Base-by-base conservation (phyloP, 768 basidiomycete species). In the Collybiopsis luxurians region DNA sequence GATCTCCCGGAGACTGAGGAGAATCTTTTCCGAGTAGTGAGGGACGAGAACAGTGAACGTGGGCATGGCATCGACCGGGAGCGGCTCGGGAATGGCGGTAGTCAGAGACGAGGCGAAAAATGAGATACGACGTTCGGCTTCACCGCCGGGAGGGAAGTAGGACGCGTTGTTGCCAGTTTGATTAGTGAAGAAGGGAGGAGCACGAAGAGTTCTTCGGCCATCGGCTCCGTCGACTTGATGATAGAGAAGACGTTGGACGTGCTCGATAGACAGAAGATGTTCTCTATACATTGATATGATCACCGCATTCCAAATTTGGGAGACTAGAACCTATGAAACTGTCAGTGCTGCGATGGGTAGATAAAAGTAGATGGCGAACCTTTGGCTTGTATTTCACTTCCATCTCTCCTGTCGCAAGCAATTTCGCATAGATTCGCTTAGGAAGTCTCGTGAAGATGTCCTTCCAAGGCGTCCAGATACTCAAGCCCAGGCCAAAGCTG, bases 281-380 rank as follows among this genome's bases (percentile, higher is more conserved):
- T 99, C 97, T 64, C 97, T 88, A 73, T 99, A 99, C 97, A 99
- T 99, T 55, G 96, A 98, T 60, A 99, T 99, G 72, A 99, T 96
- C 73, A 98, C 81, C 44, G 97, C 97, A 71, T 99, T 99, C 97
- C 97, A 99, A 28, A 99, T 89, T 75, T 99, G 97, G 19, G 95
- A 98, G 39, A 99, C 97, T 28, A 99, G 83, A 54, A 99, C 88
- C 83, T 86, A 24, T 5, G 47, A 12, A 11, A 43, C 4, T 2
- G 56, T 40, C 17, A 62, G 21, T 46, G 24, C 23, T 56, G 36
- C 17, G 17, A 15, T 30, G 1, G 21, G 11, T 38, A 15, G 2
- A 9, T 24, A 24, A 27, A 53, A 39, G 10, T 4, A 12, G 21
- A 2, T 21, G 28, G 61, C 74, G 45, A 55, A 83, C 93, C 81